phyloP scores from a whole-genome alignment of 208 protist species.

The Acanthamoeba castellanii region DNA sequence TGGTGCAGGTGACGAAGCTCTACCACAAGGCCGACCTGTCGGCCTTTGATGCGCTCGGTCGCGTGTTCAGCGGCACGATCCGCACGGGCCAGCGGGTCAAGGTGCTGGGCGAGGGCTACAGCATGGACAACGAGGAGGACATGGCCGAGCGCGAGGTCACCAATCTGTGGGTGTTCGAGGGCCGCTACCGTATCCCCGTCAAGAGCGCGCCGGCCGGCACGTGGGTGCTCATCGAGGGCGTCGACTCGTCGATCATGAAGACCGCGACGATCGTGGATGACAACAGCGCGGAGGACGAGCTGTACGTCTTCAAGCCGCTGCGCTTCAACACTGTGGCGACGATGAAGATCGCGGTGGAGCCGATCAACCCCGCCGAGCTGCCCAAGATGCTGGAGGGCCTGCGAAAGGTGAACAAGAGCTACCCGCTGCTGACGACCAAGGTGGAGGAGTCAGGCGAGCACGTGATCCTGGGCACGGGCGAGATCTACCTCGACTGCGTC shows the following conservation, averaged over 20 bases:
- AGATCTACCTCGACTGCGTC: slow-evolving; percentile 99
- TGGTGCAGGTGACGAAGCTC: slow-evolving; percentile 92
- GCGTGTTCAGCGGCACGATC: slow-evolving; percentile 92
- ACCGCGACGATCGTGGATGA: slow-evolving; percentile 90
- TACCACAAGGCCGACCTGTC: slow-evolving; percentile 77
- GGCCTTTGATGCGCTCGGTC: slow-evolving; percentile 91
- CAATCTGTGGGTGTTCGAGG: slow-evolving; percentile 84
- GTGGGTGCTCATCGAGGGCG: slow-evolving; percentile 93
- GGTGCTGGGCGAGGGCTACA: slow-evolving; percentile 94
- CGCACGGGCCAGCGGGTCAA: slow-evolving; percentile 82
- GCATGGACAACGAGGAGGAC: slow-evolving; percentile 91
- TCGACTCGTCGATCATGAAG: slow-evolving; percentile 92
- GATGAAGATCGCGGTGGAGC: slow-evolving; percentile 97
- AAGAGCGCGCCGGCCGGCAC: slow-evolving; percentile 87
- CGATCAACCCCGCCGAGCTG: slow-evolving; percentile 96
- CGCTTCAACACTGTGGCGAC: slow-evolving; percentile 88
- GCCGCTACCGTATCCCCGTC: slow-evolving; percentile 90
- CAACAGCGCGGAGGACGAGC: slow-evolving; percentile 32
- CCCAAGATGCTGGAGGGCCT: slow-evolving; percentile 96
- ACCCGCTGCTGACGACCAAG: slow-evolving; percentile 82
- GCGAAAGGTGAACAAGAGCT: slow-evolving; percentile 93
- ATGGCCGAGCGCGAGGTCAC: slow-evolving; percentile 81
- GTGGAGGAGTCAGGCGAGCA: slow-evolving; percentile 99
- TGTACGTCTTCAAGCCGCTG: slow-evolving; percentile 90
- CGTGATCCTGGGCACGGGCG: slow-evolving; percentile 97